A percentile compares a stretch with the other conserved stretches of the same genome.
Conservation (phyloP, 176 grass and related monocot species). For the Musa schizocarpa region DNA sequence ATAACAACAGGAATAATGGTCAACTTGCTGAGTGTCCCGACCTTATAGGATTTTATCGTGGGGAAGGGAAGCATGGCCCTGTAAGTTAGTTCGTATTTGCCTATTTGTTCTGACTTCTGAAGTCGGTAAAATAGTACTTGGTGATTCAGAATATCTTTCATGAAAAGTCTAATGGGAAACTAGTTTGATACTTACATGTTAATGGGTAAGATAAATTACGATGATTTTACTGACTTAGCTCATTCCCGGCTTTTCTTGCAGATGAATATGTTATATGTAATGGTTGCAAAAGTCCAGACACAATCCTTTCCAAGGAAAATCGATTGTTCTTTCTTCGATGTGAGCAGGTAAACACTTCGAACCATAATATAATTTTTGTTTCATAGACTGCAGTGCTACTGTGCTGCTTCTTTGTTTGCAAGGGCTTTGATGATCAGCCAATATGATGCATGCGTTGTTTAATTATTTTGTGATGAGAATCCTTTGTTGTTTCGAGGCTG, state of each 20-base stretch:
- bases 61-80: no score
- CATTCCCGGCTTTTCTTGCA: conserved; percentile 16
- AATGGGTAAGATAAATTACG: background rate
- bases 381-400: no score
- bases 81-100: background rate
- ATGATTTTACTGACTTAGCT: background rate
- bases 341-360: conserved; percentile 54
- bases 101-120: background rate
- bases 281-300: conserved; percentile 82
- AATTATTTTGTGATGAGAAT: conserved; percentile 1
- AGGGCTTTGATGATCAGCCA: conserved; percentile 24
- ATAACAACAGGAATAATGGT: no score
- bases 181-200: background rate
- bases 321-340: conserved; percentile 74
- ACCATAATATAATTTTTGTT: background rate
- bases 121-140: background rate
- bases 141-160: background rate
- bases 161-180: background rate
- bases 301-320: conserved; percentile 78
- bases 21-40: no score
- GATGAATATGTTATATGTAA: conserved; percentile 89
- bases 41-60: no score
- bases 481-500: conserved; percentile 4
- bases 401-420: background rate
- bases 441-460: conserved; percentile 28